Base-by-base conservation (phyloP, 2,329 filamentous ascomycete species). In the Xylariaceae sp. region DNA sequence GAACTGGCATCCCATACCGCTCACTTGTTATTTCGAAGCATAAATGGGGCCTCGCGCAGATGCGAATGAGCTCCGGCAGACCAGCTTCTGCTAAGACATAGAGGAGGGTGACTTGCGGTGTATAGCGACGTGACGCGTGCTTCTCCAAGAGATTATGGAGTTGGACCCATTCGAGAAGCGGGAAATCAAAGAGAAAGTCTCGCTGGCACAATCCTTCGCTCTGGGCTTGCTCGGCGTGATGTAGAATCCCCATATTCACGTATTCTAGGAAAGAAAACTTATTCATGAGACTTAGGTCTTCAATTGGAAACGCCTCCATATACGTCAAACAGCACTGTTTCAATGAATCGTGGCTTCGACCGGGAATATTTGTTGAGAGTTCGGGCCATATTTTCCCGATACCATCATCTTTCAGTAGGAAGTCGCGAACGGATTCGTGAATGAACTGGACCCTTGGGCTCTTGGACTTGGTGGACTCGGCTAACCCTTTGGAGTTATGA, bases 351-450 rank as follows among this genome's bases (percentile, higher is more conserved):
- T 67, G 43, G 52, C 72, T 78, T 7, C 80, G 59, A 14, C 49
- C 59, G 0, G 76, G 69, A 42, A 80, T 65, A 19, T 74, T 68
- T 40, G 55, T 47, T 0, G 65, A 62, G n/a, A 64, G 47, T 17
- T 69, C 63, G 5, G 69, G 58, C 60, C 63, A 66, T 0, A 73
- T 17, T 0, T 61, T 47, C 0, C 42, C 14, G 0, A 72, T 51
- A 0, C 72, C 71, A 1, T 60, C 49, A 0, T 70, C 66, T 11
- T 68, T 68, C 2, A 75, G 36, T 0, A 80, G 62, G 42, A 74
- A 78, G 9, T 79, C 75, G 1, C 68, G 60, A 0, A 79, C 74
- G 0, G 76, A 77, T 52, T 78, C 75, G 38, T 80, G 76, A 3
- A 80, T 79, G 56, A 80, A 81, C 49, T 81, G 77, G 0, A 80